Base-by-base conservation (phyloP, 148 eudicot genomes). In the Vaccinium vitisidaea region DNA sequence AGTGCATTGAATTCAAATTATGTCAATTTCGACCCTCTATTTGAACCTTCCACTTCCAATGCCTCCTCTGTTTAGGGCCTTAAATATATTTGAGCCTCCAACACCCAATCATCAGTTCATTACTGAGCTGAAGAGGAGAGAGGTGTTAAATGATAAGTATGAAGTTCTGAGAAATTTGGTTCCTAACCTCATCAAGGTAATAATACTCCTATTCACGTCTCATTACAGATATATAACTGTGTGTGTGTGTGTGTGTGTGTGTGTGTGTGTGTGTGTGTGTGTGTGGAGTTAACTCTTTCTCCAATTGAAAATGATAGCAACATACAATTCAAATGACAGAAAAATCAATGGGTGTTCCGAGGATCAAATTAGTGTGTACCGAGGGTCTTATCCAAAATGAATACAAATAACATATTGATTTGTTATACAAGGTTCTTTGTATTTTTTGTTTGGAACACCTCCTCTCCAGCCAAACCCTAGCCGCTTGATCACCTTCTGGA, bases 111-210 rank as follows among this genome's bases (percentile, higher is more conserved):
- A 92, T 76, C 92, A 89, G 83, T 92, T 91, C 81, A 92, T 90
- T 15, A 94, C 97, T 85, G 99, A 96, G 75, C 88, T 88, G 83
- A 93, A 93, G 79, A 91, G 98, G 80, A 93, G 99, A 84, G 90
- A 84, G 18, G 90, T 91, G n/a, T 88, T 93, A 84, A 91, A 88
- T 87, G 92, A 86, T 43, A 91, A 91, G 85, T 96, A 80, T 82
- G 39, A 81, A 27, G 87, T 75, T 79, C 88, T 96, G 63, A 93
- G 87, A 87, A 81, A 74, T 8, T 90, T 96, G 82, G 90, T 94
- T 58, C 98, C 99, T 15, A 90, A 84, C 27, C 90, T 94, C 36
- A 88, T 91, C 70, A 96, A 96, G 99, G 98, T 96, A 5, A 43
- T 96, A 43, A 43, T 43, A 43, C 46, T 43, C 6, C 46, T 43